Evolutionary conservation across 2,329 filamentous ascomycete genomes (phyloP), one percentile per base, ranked within the genome.

Genomic region (Aureobasidium sp.): DNA sequence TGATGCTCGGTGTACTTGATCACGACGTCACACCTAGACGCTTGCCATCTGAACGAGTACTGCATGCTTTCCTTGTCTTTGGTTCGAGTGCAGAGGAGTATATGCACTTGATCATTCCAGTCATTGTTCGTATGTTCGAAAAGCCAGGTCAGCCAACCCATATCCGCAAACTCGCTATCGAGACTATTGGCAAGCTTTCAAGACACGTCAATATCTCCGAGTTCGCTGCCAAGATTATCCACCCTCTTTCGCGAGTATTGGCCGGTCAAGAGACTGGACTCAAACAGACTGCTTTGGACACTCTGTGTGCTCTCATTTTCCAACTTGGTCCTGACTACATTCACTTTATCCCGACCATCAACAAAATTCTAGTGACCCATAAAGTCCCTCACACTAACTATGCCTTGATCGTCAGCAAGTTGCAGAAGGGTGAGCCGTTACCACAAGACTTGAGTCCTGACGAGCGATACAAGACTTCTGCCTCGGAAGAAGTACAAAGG

Each of bases 41-140:
- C n/a, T 82, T 85, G 15, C 88, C 91, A 2, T 96, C 92, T 0
- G 91, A 97, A 72, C 88, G 88, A 67, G 92, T 99, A 4, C 80
- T 99, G 29, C 94, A 97, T 71, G 92, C 93, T 0, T 96, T 99
- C 74, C 78, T 99, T 32, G 90, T 99, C 0, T 99, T 99, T 72
- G 95, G 95, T 1, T 88, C 92, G 0, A 97, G 92, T 70, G 90
- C 89, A 11, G 94, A 99, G 72, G 94, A 99, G 73, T 99, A 99
- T 73, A 99, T 99, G 94, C 94, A 99, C 72, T 81, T 99, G 58
- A 97, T 99, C 67, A 90, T 99, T 57, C 94, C 94, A 0, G 91
- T 96, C 39, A 91, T 99, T 69, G 92, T 99, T 9, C 86, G 89
- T 48, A 89, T 96, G 53, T 97, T 99, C 70, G 93, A 99, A 72